A percentile compares a stretch with the other conserved stretches of the same genome.
These are phyloP conservation scores for Sonneratia alba DNA, from an alignment of 345 rosid species.

Conservation along the genomic window DNA sequence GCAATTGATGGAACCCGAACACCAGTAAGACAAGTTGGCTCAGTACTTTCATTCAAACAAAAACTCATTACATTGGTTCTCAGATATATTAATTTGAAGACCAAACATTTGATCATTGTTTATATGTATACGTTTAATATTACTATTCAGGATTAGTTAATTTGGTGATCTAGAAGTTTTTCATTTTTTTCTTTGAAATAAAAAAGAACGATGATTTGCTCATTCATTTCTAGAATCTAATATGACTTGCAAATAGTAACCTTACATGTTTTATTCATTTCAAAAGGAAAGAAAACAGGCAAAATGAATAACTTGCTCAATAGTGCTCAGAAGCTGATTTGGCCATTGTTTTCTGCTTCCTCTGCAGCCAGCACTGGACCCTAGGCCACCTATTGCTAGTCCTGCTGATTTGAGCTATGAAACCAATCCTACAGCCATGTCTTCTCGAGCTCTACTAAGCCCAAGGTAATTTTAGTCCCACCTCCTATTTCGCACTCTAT, in stretches of 20 bases:
- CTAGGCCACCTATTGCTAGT: constrained; percentile 23
- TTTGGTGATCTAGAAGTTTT: too few species aligned
- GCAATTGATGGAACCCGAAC: constrained; percentile 71
- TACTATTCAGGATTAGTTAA: too few species aligned
- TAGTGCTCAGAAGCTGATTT: neutral
- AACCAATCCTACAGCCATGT: constrained; percentile 25
- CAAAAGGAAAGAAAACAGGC: too few species aligned
- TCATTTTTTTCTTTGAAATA: neutral
- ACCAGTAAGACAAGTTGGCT: constrained; percentile 33
- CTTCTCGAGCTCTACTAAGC: constrained; percentile 35
- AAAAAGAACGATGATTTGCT: too few species aligned
- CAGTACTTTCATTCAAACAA: neutral
- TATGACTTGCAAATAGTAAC: too few species aligned
- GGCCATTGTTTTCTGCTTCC: neutral
- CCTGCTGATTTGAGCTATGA: constrained; percentile 36
- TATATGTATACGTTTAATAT: too few species aligned
- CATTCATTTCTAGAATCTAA: too few species aligned
- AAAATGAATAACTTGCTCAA: too few species aligned
- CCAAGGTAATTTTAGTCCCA: constrained; percentile 32
- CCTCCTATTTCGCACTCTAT: neutral
- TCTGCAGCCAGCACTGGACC: constrained; percentile 63
- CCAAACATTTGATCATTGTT: too few species aligned
- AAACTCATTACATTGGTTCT: too few species aligned
- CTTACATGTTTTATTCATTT: too few species aligned
- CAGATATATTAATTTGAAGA: too few species aligned